These are phyloP conservation scores for Heimioporus retisporus DNA, from an alignment of 1,284 basidiomycete genomes.

Conservation along the genomic window DNA sequence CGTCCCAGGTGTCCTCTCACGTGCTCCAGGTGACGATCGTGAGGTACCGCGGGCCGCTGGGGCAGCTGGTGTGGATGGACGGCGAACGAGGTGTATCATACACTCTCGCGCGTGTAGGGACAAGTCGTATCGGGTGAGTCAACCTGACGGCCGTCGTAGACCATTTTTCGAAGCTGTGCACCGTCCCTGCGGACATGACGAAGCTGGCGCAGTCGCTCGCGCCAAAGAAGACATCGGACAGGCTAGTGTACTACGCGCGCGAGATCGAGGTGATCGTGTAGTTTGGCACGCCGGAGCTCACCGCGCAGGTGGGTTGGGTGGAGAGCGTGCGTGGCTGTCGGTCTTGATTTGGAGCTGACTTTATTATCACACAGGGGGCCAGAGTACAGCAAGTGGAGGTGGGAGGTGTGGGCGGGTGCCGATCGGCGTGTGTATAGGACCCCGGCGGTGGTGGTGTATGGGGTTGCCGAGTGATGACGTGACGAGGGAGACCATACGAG, in stretches of 20 bases:
- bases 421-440: constrained; percentile 32
- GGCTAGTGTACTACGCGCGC: constrained; percentile 44
- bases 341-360: not conserved
- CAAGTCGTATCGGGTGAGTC: too few species aligned
- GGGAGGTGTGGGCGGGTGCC: constrained; percentile 11
- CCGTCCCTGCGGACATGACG: constrained; percentile 49
- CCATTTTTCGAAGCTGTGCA: constrained; percentile 50
- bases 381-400: constrained; percentile 35
- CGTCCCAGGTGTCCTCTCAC: constrained; percentile 30
- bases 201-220: constrained; percentile 34
- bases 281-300: constrained; percentile 59
- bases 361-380: constrained; percentile 29
- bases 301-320: constrained; percentile 55
- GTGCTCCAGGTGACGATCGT: constrained; percentile 36
- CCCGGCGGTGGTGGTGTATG: constrained; percentile 53
- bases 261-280: constrained; percentile 52
- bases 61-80: constrained; percentile 37
- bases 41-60: constrained; percentile 37
- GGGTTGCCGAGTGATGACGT: constrained; percentile 24
- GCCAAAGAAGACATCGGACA: constrained; percentile 26
- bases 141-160: constrained; percentile 37
- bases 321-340: constrained; percentile 48
- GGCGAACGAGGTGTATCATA: constrained; percentile 28
- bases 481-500: too few species aligned
- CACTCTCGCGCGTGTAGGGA: too few species aligned